A percentile compares a stretch with the other conserved stretches of the same genome.
These are phyloP conservation scores for Alternaria angustiovoidea DNA, from an alignment of 2,329 filamentous ascomycete species.

Conservation along the genomic window DNA sequence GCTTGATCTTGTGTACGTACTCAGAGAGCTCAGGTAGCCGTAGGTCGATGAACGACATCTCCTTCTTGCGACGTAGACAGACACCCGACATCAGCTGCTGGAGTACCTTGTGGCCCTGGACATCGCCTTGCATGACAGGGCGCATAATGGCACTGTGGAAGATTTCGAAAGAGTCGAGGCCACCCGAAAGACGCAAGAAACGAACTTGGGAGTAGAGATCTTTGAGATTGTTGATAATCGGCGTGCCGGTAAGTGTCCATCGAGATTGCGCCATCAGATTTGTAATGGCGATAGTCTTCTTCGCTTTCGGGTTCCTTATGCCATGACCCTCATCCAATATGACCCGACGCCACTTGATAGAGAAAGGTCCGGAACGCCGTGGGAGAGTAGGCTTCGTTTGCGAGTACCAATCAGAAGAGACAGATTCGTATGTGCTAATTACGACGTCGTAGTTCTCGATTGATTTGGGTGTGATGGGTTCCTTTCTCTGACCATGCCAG, in stretches of 20 bases:
- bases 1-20: constrained; percentile 77
- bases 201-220: constrained; percentile 82
- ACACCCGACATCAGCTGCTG: constrained; percentile 82
- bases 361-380: constrained; percentile 59
- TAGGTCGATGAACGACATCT: constrained; percentile 87
- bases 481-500: constrained; percentile 72
- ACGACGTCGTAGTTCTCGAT: constrained; percentile 76
- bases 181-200: constrained; percentile 78
- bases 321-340: constrained; percentile 62
- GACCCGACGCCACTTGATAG: constrained; percentile 76
- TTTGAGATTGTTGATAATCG: constrained; percentile 82
- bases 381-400: constrained; percentile 49
- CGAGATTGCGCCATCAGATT: constrained; percentile 73
- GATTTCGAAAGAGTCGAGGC: constrained; percentile 74
- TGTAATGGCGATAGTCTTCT: constrained; percentile 73
- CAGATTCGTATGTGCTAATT: constrained; percentile 83
- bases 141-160: constrained; percentile 78
- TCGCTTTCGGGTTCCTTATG: constrained; percentile 79
- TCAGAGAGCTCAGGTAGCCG: constrained; percentile 80
- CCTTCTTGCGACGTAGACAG: constrained; percentile 82
- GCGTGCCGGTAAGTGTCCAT: constrained; percentile 71
- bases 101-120: constrained; percentile 69
- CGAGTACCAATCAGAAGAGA: constrained; percentile 70
- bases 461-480: constrained; percentile 59
- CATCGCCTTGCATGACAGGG: constrained; percentile 67